These are phyloP conservation scores for Lactarius akahatsu DNA, from an alignment of 768 basidiomycete genomes.

Conservation along the genomic window DNA sequence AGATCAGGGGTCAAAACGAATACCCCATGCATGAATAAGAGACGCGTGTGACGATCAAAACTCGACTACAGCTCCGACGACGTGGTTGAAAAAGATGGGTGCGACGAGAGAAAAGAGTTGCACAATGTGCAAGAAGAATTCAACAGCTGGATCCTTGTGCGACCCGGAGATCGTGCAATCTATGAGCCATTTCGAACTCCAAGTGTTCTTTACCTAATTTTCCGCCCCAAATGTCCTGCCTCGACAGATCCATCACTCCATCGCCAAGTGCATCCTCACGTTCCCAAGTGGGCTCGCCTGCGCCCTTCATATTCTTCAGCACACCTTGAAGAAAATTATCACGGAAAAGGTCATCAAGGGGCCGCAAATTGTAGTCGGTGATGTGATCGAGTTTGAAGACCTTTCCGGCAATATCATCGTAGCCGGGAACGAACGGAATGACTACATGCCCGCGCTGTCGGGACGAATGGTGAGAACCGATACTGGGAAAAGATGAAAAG, in stretches of 20 bases:
- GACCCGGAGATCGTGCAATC: not conserved
- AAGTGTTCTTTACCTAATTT: not conserved
- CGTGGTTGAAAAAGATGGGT: no score
- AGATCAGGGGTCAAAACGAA: no score
- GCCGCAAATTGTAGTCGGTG: not conserved
- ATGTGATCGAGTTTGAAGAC: conserved; percentile 6
- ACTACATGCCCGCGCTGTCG: not conserved
- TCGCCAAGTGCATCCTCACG: conserved; percentile 4
- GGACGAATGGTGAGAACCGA: not conserved
- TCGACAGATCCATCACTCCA: not conserved
- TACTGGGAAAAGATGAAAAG: not conserved
- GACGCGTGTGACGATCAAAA: no score
- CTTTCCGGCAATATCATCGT: conserved; percentile 10
- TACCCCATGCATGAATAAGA: no score
- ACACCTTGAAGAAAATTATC: conserved; percentile 10
- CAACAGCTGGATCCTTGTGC: not conserved
- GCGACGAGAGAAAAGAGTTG: no score
- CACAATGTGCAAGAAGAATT: not conserved
- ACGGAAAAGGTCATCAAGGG: not conserved
- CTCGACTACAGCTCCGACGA: no score
- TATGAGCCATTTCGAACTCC: conserved; percentile 1
- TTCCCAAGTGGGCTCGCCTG: not conserved
- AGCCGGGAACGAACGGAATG: not conserved
- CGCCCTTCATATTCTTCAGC: conserved; percentile 17
- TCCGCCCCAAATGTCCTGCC: not conserved